Evolutionary conservation across 2,329 filamentous ascomycete species (phyloP), one percentile per base, ranked within the genome.

Genomic region (Sporothrix pallida): DNA sequence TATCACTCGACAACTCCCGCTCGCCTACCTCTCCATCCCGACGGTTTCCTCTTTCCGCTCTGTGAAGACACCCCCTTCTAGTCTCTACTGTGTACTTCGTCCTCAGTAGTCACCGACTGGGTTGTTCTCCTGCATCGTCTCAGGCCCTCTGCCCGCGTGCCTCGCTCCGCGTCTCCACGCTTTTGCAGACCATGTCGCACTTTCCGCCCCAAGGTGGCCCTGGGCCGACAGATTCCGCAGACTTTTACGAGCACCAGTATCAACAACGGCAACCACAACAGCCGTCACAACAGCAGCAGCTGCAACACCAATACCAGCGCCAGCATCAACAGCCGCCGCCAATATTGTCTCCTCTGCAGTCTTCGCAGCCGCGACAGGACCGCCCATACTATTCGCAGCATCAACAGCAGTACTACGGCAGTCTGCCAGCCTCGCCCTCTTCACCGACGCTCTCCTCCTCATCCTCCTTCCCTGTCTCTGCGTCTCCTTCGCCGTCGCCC

Each of bases 151-250:
- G 37, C 68, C n/a, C 68, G 60, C 62, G 20, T 54, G 69, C 44
- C 10, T 60, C 56, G 26, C 56, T 60, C 68, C 17, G 12, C 70
- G 31, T 70, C 54, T 56, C 72, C 76, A 74, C 78, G 82, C 81
- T 83, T 67, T 83, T 82, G 83, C 80, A 81, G 81, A 85, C 82
- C 83, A 87, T 87, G 86, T 86, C 86, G 82, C 86, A 87, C 82
- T 83, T 84, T 83, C 82, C 83, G 80, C 82, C 83, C 81, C 84
- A 83, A 80, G 81, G 81, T 80, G 75, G 82, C 79, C 81, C 85
- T 79, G 75, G 60, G n/a, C 80, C 79, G 79, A 76, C 69, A 46
- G 75, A 72, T 52, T 67, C 74, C 68, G 42, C 62, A 26, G 62
- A 48, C 44, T 48, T 26, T 26, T 48, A 67, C 42, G 62, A 58